Evolutionary conservation across 371 early-diverging fungal genomes (phyloP).

Genomic region (Chytridium lagenaria): DNA sequence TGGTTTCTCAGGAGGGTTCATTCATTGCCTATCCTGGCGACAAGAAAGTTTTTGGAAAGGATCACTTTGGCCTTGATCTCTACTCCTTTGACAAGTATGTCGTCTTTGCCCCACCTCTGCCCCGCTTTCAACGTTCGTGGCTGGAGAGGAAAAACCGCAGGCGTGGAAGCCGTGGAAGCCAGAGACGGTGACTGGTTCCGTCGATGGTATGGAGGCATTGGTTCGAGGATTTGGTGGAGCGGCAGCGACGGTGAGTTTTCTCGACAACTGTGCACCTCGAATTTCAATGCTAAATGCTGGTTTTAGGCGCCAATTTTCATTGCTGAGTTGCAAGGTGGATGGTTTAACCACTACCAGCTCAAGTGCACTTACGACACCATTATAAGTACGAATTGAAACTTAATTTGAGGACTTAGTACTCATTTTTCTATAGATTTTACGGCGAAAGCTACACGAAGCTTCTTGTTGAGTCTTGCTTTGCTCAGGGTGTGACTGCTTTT

Average conservation of each 20-base stretch:
- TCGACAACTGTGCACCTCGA: neutral
- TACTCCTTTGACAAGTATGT: constrained; percentile 85
- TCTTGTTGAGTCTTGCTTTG: constrained; percentile 65
- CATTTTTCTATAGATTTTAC: constrained; percentile 63
- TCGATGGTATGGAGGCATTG: constrained; percentile 71
- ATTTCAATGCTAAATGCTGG: neutral
- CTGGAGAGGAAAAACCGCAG: neutral
- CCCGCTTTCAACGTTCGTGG: constrained; percentile 21
- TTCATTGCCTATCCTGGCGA: constrained; percentile 21
- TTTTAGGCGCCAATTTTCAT: constrained; percentile 77
- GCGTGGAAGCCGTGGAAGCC: constrained; percentile 67
- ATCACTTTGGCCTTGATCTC: constrained; percentile 73
- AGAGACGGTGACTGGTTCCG: constrained; percentile 58
- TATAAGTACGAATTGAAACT: constrained; percentile 33
- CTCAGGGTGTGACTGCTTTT: constrained; percentile 74
- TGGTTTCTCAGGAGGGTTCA: constrained; percentile 42
- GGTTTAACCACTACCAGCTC: constrained; percentile 78
- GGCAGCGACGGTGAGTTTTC: constrained; percentile 56
- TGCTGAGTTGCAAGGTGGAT: constrained; percentile 83
- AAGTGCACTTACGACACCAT: constrained; percentile 73
- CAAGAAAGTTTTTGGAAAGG: constrained; percentile 26
- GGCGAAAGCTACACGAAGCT: constrained; percentile 74
- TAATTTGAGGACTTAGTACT: neutral
- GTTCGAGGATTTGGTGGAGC: constrained; percentile 77
- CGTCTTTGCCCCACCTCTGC: constrained; percentile 48